Evolutionary conservation across 306 rosid genomes (phyloP).

Genomic region (Cotoneaster glaucophyllus): DNA sequence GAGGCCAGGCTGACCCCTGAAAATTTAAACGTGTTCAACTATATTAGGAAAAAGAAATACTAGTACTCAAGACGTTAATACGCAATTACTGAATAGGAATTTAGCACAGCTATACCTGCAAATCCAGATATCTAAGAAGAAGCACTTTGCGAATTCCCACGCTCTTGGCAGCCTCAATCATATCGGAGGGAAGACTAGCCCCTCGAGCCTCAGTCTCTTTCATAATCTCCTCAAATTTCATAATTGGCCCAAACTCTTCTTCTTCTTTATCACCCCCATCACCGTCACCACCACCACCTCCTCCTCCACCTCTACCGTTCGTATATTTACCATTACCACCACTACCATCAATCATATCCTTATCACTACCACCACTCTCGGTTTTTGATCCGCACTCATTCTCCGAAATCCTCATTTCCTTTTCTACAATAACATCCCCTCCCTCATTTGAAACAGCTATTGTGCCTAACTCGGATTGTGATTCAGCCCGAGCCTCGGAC

Average conservation of each 20-base stretch:
- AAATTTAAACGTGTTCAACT: conserved; percentile 8
- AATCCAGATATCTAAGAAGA: conserved; percentile 39
- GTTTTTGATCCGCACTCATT: conserved; percentile 19
- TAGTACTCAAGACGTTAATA: not conserved
- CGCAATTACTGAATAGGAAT: not conserved
- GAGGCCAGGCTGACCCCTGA: conserved; percentile 71
- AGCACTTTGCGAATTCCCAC: conserved; percentile 44
- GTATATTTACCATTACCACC: conserved; percentile 20
- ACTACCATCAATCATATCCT: conserved; percentile 18
- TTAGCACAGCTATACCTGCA: conserved; percentile 27
- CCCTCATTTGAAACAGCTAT: conserved; percentile 27
- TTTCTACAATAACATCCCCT: conserved; percentile 22
- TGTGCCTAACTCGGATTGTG: conserved; percentile 33
- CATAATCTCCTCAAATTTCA: conserved; percentile 45
- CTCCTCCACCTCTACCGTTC: conserved; percentile 15
- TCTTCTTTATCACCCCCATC: conserved; percentile 25
- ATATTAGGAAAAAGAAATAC: not conserved
- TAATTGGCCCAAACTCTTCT: conserved; percentile 38
- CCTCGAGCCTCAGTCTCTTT: conserved; percentile 34
- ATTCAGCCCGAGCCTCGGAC: conserved; percentile 39
- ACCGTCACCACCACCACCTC: conserved; percentile 8
- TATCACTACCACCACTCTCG: conserved; percentile 23
- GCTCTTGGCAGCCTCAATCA: conserved; percentile 47
- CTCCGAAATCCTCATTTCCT: conserved; percentile 24
- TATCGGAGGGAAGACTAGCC: conserved; percentile 37